Evolutionary conservation across 2,329 filamentous ascomycete genomes (phyloP).

Genomic region (Immersiporthe knoxdaviesiana): DNA sequence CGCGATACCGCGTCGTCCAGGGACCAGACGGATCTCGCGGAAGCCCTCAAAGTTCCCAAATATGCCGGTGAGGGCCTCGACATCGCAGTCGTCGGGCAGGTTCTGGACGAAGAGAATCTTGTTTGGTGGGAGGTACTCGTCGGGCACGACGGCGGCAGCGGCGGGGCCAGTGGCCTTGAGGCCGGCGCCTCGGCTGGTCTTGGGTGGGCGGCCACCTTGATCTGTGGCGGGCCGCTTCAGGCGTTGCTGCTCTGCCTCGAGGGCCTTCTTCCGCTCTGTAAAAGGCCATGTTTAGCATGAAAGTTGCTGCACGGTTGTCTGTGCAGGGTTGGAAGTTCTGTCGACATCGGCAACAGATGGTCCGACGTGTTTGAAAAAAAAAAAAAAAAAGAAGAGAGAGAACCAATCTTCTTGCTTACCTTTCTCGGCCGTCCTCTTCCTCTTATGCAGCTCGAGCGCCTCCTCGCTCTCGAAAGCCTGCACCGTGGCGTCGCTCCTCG

Average conservation of each 20-base stretch:
- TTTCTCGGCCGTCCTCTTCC: conserved; percentile 83
- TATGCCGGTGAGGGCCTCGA: conserved; percentile 76
- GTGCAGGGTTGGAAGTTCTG: too few species aligned
- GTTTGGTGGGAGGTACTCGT: conserved; percentile 97
- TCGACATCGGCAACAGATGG: neutral
- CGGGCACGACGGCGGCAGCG: conserved; percentile 77
- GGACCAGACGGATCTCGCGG: conserved; percentile 87
- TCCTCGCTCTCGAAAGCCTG: conserved; percentile 71
- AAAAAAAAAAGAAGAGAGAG: neutral
- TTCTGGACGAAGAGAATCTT: conserved; percentile 96
- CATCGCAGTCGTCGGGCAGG: conserved; percentile 82
- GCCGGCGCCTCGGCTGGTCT: conserved; percentile 71
- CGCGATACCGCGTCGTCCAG: conserved; percentile 83
- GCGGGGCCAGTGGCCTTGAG: conserved; percentile 76
- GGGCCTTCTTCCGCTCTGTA: conserved; percentile 75
- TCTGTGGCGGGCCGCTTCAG: conserved; percentile 65
- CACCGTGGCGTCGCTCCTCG: conserved; percentile 86
- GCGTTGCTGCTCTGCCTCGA: conserved; percentile 76
- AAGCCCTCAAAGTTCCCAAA: conserved; percentile 94
- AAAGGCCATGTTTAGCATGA: conserved; percentile 8
- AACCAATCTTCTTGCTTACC: conserved; percentile 67
- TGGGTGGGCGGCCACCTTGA: conserved; percentile 61
- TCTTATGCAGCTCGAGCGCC: conserved; percentile 87
- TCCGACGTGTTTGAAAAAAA: neutral
- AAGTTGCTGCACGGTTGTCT: neutral